Conservation (phyloP, 1,139 yeast species). For the Sugiyamaella neomexicana region DNA sequence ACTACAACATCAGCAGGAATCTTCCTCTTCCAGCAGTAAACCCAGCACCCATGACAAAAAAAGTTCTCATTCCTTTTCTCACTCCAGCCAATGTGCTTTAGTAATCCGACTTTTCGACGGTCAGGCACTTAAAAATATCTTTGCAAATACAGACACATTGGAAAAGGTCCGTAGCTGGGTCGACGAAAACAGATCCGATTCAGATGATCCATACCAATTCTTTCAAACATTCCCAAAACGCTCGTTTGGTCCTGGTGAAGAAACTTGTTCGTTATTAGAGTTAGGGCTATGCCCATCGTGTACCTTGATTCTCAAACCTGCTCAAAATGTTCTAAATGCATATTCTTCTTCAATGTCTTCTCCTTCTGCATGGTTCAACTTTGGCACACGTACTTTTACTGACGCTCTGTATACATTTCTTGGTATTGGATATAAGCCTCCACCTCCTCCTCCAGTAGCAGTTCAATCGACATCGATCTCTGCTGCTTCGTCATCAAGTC, state of each 20-base stretch:
- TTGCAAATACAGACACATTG: slow-evolving; percentile 47
- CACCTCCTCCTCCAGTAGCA: slow-evolving; percentile 7
- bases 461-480: not conserved
- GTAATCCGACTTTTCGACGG: slow-evolving; percentile 48
- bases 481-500: not conserved
- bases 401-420: slow-evolving; percentile 36
- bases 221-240: slow-evolving; percentile 49
- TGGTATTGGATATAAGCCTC: slow-evolving; percentile 35
- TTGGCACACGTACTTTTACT: slow-evolving; percentile 28
- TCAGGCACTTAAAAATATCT: slow-evolving; percentile 48
- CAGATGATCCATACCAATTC: slow-evolving; percentile 50
- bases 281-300: slow-evolving; percentile 65
- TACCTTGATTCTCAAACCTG: slow-evolving; percentile 62
- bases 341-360: slow-evolving; percentile 25
- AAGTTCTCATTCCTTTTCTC: slow-evolving; percentile 18
- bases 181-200: slow-evolving; percentile 53
- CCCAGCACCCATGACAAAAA: slow-evolving; percentile 2
- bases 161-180: slow-evolving; percentile 63
- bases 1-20: slow-evolving; percentile 6
- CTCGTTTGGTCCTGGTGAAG: slow-evolving; percentile 55
- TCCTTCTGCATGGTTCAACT: slow-evolving; percentile 26
- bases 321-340: slow-evolving; percentile 36
- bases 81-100: slow-evolving; percentile 43
- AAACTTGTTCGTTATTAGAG: slow-evolving; percentile 44
- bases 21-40: slow-evolving; percentile 2